phyloP scores from a whole-genome alignment of 2,329 filamentous ascomycete species.

The Hawksworthiomyces lignivorus region DNA sequence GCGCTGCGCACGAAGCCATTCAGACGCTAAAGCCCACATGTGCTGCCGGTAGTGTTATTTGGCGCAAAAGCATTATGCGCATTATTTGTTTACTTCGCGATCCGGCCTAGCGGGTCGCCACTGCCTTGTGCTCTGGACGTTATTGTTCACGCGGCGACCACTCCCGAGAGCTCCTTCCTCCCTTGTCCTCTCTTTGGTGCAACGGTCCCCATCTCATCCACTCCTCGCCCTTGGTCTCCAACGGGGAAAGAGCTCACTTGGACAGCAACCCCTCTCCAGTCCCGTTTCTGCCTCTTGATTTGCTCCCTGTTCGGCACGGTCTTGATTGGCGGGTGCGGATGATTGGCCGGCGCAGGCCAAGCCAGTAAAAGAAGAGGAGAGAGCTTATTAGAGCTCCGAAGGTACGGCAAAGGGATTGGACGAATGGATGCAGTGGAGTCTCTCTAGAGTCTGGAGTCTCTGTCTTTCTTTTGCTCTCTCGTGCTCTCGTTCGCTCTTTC shows the following conservation, averaged over 20 bases:
- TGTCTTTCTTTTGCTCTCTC: background rate
- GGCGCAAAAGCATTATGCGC: no score
- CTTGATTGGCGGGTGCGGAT: slow-evolving; percentile 23
- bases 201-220: background rate
- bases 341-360: no score
- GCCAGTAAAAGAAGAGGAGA: slow-evolving; percentile 1
- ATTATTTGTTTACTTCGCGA: slow-evolving; percentile 16
- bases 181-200: slow-evolving; percentile 5
- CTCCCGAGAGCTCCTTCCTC: background rate
- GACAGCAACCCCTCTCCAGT: no score
- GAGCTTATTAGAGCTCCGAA: background rate
- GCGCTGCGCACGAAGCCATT: no score
- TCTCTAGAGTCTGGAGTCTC: no score
- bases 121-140: background rate
- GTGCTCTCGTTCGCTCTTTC: background rate
- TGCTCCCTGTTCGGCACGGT: slow-evolving; percentile 5
- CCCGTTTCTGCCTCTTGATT: slow-evolving; percentile 11
- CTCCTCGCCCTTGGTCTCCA: slow-evolving; percentile 2
- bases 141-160: background rate
- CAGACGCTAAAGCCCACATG: no score
- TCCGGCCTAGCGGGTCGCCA: slow-evolving; percentile 8
- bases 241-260: background rate
- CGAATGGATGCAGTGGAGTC: slow-evolving; percentile 25
- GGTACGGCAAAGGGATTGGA: slow-evolving; percentile 15
- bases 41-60: no score